Base-by-base conservation (phyloP, 1,139 yeast species). In the Scheffersomyces quercinus region DNA sequence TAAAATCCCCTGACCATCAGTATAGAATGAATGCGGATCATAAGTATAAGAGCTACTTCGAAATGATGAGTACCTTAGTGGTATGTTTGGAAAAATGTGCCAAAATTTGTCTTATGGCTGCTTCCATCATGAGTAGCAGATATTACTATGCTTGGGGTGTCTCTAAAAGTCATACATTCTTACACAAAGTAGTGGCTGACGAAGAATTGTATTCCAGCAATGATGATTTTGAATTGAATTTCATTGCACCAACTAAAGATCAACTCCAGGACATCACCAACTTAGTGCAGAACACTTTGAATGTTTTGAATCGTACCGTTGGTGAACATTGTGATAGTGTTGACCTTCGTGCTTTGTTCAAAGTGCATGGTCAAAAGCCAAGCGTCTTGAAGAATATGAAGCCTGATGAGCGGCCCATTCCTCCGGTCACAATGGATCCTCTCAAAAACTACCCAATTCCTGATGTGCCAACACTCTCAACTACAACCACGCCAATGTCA, bases 91-190 rank as follows among this genome's bases (percentile, higher is more conserved):
- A 31, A 20, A 31, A 31, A 31, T 31, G 35, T 31, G 35, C 20
- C 20, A 31, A 31, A 7, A 31, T 31, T 9, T 31, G 35, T n/a
- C 35, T 31, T 12, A 31, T 31, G 35, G 35, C 35, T 11, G 15
- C 35, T 5, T 31, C 35, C 10, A 31, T 31, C 15, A 31, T 31
- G 35, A 31, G 35, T 11, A 47, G 45, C 37, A 42, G 52, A 28
- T 49, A 49, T 41, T 49, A 43, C 31, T 44, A 38, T 29, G 42
- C 45, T 12, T 49, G 52, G 52, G 42, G 44, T 32, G 39, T 47
- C n/a, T 39, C 35, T 29, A 47, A 48, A 36, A 43, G 47, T 11
- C 46, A 42, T 33, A 38, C 35, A 12, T 47, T 38, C 36, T 35
- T 39, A 16, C 44, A 47, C 35, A 42, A 42, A 12, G 42, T 45